Evolutionary conservation across 1,284 basidiomycete species (phyloP).

Genomic region (Vanrija humicola): DNA sequence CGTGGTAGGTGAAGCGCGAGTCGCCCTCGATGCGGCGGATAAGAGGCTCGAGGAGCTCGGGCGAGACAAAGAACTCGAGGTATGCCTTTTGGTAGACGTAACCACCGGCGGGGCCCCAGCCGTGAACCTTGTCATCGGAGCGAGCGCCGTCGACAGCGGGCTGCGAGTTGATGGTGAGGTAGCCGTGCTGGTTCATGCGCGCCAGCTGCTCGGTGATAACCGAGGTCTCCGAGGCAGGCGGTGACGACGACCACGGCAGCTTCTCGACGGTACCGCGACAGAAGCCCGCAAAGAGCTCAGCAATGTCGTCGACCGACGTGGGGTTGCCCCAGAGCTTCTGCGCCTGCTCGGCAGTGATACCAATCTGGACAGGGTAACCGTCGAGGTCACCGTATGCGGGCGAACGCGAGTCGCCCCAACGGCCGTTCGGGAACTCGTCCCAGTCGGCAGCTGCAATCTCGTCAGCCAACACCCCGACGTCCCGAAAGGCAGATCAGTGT

Average conservation of each 20-base stretch:
- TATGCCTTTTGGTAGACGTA: slow-evolving; percentile 99
- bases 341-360: slow-evolving; percentile 63
- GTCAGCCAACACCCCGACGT: not conserved
- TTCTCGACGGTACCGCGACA: slow-evolving; percentile 67
- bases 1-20: slow-evolving; percentile 90
- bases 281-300: slow-evolving; percentile 73
- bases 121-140: slow-evolving; percentile 80
- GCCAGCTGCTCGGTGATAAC: slow-evolving; percentile 76
- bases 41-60: slow-evolving; percentile 67
- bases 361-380: slow-evolving; percentile 83
- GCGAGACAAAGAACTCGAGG: slow-evolving; percentile 90
- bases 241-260: slow-evolving; percentile 94
- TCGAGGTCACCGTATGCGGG: slow-evolving; percentile 97
- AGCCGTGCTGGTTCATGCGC: slow-evolving; percentile 82
- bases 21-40: slow-evolving; percentile 83
- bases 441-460: slow-evolving; percentile 66
- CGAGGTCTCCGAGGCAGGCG: slow-evolving; percentile 76
- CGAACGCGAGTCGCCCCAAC: slow-evolving; percentile 94
- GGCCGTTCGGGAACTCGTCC: slow-evolving; percentile 99
- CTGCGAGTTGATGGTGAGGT: slow-evolving; percentile 97
- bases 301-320: slow-evolving; percentile 56
- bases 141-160: slow-evolving; percentile 90
- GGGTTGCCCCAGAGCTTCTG: slow-evolving; percentile 85
- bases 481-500: not conserved
- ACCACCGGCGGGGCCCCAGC: slow-evolving; percentile 86